Evolutionary conservation across 176 grass and related monocot genomes (phyloP).

Genomic region (Chloris gayana): DNA sequence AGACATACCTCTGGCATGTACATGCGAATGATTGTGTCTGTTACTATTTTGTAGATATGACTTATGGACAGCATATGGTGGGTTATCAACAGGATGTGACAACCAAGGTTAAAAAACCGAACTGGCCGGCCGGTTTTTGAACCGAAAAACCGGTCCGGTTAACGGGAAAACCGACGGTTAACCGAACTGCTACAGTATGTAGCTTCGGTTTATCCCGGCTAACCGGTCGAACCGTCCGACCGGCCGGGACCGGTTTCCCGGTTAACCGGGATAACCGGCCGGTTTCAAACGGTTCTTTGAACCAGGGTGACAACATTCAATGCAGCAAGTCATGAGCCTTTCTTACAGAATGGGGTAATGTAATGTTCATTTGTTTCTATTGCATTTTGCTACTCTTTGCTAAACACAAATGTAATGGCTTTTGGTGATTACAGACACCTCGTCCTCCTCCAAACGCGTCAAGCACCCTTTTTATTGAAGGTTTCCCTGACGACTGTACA

Average conservation of each 20-base stretch:
- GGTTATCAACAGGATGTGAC: slow-evolving; percentile 30
- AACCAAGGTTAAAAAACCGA: too few relatives aligned
- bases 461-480: slow-evolving; percentile 68
- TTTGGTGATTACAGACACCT: slow-evolving; percentile 40
- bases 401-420: not conserved
- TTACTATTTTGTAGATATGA: slow-evolving; percentile 45
- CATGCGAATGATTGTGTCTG: not conserved
- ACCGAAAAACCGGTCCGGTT: too few relatives aligned
- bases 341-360: slow-evolving; percentile 64
- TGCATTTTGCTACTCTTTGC: not conserved
- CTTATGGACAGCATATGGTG: slow-evolving; percentile 47
- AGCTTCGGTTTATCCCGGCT: too few relatives aligned
- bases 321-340: slow-evolving; percentile 58
- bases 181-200: too few relatives aligned
- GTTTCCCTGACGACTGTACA: slow-evolving; percentile 57
- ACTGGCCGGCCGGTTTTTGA: too few relatives aligned
- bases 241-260: too few relatives aligned
- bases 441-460: slow-evolving; percentile 63
- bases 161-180: too few relatives aligned
- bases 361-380: slow-evolving; percentile 3
- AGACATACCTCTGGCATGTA: not conserved
- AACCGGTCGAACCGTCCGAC: too few relatives aligned
- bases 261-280: too few relatives aligned
- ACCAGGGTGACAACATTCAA: not conserved
- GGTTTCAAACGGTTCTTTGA: too few relatives aligned